Percentiles rank a stretch among this genome's conserved stretches.
These are phyloP conservation scores for Kregervanrija pseudodelftensis DNA, from an alignment of 805 yeast species.

Conservation along the genomic window DNA sequence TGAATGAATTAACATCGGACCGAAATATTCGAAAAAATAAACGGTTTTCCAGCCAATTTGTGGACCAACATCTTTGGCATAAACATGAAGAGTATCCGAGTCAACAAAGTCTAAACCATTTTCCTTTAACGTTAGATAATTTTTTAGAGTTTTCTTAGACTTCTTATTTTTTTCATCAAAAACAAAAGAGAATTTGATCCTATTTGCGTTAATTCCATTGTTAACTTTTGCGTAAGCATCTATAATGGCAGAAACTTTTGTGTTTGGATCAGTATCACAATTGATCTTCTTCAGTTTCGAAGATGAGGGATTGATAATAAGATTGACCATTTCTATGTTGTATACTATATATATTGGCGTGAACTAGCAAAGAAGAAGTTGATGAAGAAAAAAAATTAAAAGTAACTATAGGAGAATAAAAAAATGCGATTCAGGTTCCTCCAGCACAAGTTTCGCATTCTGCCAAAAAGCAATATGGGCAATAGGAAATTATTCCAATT, in stretches of 20 bases:
- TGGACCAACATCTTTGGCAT: slow-evolving; percentile 85
- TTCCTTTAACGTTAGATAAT: slow-evolving; percentile 37
- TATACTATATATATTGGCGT: neutral
- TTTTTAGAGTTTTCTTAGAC: slow-evolving; percentile 38
- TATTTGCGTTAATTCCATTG: slow-evolving; percentile 31
- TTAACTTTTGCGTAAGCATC: slow-evolving; percentile 35
- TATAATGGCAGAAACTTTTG: slow-evolving; percentile 30
- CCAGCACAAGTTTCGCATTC: too few species aligned
- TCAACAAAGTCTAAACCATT: slow-evolving; percentile 32
- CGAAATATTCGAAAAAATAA: slow-evolving; percentile 80
- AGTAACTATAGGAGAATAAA: too few species aligned
- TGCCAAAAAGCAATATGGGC: too few species aligned
- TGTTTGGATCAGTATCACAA: slow-evolving; percentile 31
- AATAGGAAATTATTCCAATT: too few species aligned
- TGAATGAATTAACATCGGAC: slow-evolving; percentile 80
- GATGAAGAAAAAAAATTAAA: too few species aligned
- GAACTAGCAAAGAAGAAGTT: too few species aligned
- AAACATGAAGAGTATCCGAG: slow-evolving; percentile 36
- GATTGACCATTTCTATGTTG: slow-evolving; percentile 31
- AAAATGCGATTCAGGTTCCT: too few species aligned
- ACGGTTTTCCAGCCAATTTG: slow-evolving; percentile 91
- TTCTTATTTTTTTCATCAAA: slow-evolving; percentile 22
- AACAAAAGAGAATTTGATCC: slow-evolving; percentile 48
- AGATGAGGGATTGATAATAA: slow-evolving; percentile 56
- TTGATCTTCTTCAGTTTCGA: slow-evolving; percentile 44